Percentiles rank a stretch among this genome's conserved stretches.
Evolutionary conservation across 768 basidiomycete species (phyloP).

Genomic region (Lactarius evosmus): DNA sequence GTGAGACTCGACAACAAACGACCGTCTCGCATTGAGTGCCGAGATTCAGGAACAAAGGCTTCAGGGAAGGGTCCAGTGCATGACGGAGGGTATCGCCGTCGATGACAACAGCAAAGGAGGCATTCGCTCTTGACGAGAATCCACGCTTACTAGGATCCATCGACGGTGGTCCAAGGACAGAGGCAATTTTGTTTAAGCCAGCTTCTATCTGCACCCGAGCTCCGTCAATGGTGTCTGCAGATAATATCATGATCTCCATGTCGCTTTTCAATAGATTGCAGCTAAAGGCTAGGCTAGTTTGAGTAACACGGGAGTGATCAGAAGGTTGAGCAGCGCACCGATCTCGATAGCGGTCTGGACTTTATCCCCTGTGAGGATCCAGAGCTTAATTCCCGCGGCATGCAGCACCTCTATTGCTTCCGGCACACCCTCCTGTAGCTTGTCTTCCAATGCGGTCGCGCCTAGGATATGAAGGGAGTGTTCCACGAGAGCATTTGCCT

Average conservation of each 20-base stretch:
- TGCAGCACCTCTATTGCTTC: constrained; percentile 93
- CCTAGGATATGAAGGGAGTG: constrained; percentile 81
- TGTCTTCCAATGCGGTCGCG: constrained; percentile 95
- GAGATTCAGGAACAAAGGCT: constrained; percentile 83
- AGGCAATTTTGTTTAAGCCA: constrained; percentile 91
- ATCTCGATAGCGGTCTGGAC: constrained; percentile 98
- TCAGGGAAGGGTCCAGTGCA: constrained; percentile 74
- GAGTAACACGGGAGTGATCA: background rate
- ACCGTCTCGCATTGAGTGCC: constrained; percentile 97
- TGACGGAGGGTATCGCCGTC: constrained; percentile 90
- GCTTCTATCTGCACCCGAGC: constrained; percentile 87
- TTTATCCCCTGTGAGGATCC: constrained; percentile 98
- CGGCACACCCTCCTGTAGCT: constrained; percentile 94
- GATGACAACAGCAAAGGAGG: constrained; percentile 90
- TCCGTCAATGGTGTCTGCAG: constrained; percentile 71
- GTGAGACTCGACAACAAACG: constrained; percentile 96
- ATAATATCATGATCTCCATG: constrained; percentile 98
- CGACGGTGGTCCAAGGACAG: constrained; percentile 72
- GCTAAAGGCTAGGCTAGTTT: constrained; percentile 55
- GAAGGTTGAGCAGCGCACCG: constrained; percentile 38
- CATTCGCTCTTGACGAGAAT: constrained; percentile 59
- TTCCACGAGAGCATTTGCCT: constrained; percentile 80
- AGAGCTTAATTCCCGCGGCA: constrained; percentile 92
- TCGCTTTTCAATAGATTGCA: constrained; percentile 92
- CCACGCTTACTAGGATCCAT: constrained; percentile 60